Conservation (phyloP, 2,329 filamentous ascomycete species). For the Dactylonectria macrodidyma region DNA sequence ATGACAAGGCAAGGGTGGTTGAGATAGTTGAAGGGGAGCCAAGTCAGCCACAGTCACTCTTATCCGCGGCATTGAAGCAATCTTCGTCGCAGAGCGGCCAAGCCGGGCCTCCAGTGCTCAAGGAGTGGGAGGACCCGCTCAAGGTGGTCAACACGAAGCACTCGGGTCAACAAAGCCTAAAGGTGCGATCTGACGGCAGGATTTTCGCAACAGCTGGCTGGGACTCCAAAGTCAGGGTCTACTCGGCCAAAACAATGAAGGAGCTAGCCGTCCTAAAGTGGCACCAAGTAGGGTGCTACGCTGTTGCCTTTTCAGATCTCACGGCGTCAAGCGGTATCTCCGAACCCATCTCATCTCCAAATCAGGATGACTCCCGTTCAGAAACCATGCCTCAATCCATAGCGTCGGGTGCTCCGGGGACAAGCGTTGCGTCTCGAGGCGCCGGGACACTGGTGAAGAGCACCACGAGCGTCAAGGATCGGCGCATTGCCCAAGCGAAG, state of each 20-base stretch:
- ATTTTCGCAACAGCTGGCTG: conserved; percentile 94
- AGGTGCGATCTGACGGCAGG: conserved; percentile 83
- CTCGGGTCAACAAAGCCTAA: conserved; percentile 87
- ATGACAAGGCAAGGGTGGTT: conserved; percentile 43
- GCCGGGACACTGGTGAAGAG: conserved; percentile 19
- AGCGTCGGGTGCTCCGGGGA: background rate
- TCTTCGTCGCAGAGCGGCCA: background rate
- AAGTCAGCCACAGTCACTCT: conserved; percentile 36
- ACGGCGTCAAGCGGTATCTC: conserved; percentile 24
- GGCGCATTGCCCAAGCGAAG: conserved; percentile 75
- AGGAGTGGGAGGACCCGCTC: conserved; percentile 63
- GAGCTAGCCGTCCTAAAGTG: conserved; percentile 95
- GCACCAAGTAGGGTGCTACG: conserved; percentile 91
- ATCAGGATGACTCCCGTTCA: background rate
- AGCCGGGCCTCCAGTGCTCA: conserved; percentile 34
- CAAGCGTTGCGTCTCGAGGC: background rate
- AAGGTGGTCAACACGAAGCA: conserved; percentile 85
- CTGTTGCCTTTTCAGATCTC: conserved; percentile 78
- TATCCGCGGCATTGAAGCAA: conserved; percentile 44
- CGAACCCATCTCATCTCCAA: conserved; percentile 37
- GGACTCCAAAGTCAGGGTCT: conserved; percentile 87
- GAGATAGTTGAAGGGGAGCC: conserved; percentile 42
- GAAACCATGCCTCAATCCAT: background rate
- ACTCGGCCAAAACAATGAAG: conserved; percentile 83
- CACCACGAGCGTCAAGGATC: conserved; percentile 68